phyloP scores from a whole-genome alignment of 331 rosid species.

The Malus hybrid region DNA sequence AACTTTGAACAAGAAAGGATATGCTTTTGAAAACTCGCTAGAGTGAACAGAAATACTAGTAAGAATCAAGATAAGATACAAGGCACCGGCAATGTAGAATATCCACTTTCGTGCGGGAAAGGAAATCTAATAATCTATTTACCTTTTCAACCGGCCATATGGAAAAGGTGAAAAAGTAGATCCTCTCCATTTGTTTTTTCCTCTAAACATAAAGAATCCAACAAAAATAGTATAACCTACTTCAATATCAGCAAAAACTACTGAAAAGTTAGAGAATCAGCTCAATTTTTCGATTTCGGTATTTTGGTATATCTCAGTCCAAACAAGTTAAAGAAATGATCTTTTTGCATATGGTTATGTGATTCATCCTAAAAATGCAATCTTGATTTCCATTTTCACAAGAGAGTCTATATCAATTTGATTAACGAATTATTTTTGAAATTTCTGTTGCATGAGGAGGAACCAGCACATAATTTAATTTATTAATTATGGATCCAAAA shows the following conservation, averaged over 20 bases:
- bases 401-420: neutral
- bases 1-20: slow-evolving; percentile 16
- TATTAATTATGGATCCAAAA: neutral
- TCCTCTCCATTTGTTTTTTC: neutral
- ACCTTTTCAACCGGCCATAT: slow-evolving; percentile 24
- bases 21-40: slow-evolving; percentile 8
- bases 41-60: neutral
- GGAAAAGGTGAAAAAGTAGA: slow-evolving; percentile 6
- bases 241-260: neutral
- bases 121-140: slow-evolving; percentile 5
- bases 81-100: slow-evolving; percentile 20
- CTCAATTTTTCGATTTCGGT: neutral
- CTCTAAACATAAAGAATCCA: neutral
- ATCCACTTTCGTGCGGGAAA: slow-evolving; percentile 25
- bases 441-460: neutral
- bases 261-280: neutral
- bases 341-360: neutral
- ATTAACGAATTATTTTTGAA: neutral
- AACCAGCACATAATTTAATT: neutral
- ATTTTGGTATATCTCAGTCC: neutral
- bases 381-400: neutral
- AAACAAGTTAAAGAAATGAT: neutral
- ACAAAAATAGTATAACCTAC: neutral
- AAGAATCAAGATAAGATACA: slow-evolving; percentile 17
- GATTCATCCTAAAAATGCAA: neutral